phyloP scores from a whole-genome alignment of 306 rosid genomes.

The Rosa chinensis region DNA sequence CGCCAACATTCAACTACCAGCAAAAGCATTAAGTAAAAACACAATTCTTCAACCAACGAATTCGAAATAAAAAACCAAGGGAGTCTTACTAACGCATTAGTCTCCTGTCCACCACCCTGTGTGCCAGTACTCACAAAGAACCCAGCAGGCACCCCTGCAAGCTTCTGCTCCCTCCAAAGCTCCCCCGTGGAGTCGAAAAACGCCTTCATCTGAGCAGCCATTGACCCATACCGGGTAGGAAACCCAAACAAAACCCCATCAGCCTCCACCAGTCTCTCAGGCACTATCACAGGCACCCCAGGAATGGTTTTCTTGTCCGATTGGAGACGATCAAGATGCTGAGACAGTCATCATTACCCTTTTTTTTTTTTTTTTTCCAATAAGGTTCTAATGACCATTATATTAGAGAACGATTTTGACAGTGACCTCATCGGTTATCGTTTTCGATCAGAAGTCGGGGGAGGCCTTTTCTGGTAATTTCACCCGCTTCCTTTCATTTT shows the following conservation, averaged over 20 bases:
- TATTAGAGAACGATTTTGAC: neutral
- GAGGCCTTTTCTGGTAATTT: neutral
- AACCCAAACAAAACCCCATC: conserved; percentile 77
- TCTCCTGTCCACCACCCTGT: conserved; percentile 91
- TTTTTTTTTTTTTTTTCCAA: too few species aligned
- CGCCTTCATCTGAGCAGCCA: conserved; percentile 81
- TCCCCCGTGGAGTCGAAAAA: conserved; percentile 59
- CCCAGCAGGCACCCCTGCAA: conserved; percentile 75
- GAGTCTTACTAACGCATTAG: conserved; percentile 56
- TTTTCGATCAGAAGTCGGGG: neutral
- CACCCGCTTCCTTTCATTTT: neutral
- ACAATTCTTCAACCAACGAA: neutral
- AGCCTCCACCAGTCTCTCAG: conserved; percentile 63
- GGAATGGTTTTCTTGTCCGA: neutral
- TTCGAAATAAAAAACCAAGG: neutral
- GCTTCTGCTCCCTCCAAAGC: conserved; percentile 65
- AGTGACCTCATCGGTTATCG: neutral
- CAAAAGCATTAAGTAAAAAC: neutral
- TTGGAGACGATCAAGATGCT: neutral
- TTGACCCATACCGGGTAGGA: conserved; percentile 71
- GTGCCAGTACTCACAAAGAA: conserved; percentile 80
- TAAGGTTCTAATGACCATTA: neutral
- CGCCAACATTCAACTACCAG: neutral
- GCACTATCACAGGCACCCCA: conserved; percentile 45
- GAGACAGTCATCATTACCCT: neutral